A percentile compares a stretch with the other conserved stretches of the same genome.
Evolutionary conservation across 2,329 filamentous ascomycete species (phyloP).

Genomic region (Fusarium robinianum): DNA sequence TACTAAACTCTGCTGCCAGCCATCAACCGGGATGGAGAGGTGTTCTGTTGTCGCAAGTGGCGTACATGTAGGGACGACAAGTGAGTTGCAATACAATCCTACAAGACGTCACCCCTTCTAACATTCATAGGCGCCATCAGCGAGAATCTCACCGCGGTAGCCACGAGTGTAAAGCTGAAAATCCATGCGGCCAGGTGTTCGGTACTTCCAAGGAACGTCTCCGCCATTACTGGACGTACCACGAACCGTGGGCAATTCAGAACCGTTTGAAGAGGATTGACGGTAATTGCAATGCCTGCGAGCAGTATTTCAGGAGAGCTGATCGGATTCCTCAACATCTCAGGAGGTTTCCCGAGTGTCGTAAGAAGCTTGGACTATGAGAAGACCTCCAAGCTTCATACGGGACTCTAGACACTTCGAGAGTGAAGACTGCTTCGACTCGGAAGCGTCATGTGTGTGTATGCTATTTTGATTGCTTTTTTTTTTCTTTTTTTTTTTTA

Average conservation of each 20-base stretch:
- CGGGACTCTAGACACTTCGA: not conserved
- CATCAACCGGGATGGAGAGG: not conserved
- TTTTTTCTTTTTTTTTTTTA: not conserved
- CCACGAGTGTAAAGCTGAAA: too few species aligned
- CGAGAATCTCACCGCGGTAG: too few species aligned
- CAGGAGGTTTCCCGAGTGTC: slow-evolving; percentile 6
- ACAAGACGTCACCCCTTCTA: too few species aligned
- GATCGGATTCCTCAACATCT: slow-evolving; percentile 21
- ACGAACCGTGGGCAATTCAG: not conserved
- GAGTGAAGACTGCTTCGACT: not conserved
- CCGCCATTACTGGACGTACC: too few species aligned
- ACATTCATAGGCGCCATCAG: too few species aligned
- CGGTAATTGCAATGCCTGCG: slow-evolving; percentile 14
- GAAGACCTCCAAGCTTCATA: not conserved
- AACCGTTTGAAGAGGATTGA: not conserved
- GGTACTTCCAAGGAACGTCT: too few species aligned
- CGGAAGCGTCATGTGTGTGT: not conserved
- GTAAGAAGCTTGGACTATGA: slow-evolving; percentile 17
- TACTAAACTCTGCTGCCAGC: accelerated
- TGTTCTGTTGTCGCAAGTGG: too few species aligned
- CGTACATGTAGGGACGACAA: too few species aligned
- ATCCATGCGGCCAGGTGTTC: too few species aligned
- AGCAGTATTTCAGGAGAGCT: not conserved
- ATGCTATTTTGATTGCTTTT: not conserved
- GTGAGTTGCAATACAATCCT: too few species aligned